phyloP scores from a whole-genome alignment of 208 protist species.

The Trypanosoma boissoni region DNA sequence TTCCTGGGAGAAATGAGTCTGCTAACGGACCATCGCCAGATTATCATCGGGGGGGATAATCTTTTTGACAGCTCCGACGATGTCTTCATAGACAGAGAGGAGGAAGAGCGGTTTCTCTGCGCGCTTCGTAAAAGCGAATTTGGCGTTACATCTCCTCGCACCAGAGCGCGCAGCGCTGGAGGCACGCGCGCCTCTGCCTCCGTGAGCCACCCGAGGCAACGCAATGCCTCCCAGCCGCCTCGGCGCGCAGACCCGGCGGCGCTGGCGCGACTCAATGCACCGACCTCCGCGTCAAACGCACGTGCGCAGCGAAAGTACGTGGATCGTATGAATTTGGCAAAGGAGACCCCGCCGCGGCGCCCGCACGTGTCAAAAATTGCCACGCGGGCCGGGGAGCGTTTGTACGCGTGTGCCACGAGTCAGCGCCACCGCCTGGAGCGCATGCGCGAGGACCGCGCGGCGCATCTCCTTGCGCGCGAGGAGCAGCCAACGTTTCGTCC shows the following conservation, averaged over 20 bases:
- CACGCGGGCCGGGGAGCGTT: constrained; percentile 39
- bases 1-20: constrained; percentile 41
- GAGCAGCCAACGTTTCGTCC: constrained; percentile 61
- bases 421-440: constrained; percentile 9
- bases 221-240: constrained; percentile 8
- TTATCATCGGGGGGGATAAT: constrained; percentile 30
- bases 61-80: constrained; percentile 10
- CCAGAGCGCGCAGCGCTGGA: too few species aligned
- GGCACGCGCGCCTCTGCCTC: background rate
- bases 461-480: constrained; percentile 23
- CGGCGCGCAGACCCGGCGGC: constrained; percentile 30
- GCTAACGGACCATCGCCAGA: constrained; percentile 27
- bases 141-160: too few species aligned
- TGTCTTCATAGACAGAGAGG: background rate
- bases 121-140: too few species aligned
- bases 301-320: constrained; percentile 57
- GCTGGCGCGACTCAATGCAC: constrained; percentile 33
- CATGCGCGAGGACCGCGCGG: constrained; percentile 25
- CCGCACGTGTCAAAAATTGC: background rate
- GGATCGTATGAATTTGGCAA: too few species aligned
- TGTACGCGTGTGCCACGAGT: constrained; percentile 39
- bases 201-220: background rate
- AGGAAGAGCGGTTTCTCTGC: constrained; percentile 27
- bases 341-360: too few species aligned
- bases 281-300: constrained; percentile 32